Evolutionary conservation across 129 eudicot genomes (phyloP).

Genomic region (Solidago caesia): DNA sequence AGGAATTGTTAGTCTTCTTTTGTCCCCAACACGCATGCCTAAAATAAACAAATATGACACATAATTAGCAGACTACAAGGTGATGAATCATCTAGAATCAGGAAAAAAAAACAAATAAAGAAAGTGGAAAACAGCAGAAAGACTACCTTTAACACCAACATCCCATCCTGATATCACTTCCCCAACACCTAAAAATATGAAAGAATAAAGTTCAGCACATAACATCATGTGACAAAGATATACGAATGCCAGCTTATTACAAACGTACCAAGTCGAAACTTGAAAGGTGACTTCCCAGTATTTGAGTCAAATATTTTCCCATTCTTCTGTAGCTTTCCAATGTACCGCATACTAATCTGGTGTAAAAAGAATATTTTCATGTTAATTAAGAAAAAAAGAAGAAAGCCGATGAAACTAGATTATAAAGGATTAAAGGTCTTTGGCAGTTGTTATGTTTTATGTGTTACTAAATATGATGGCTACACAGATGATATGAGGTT

Average conservation of each 20-base stretch:
- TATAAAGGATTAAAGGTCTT: too few species aligned
- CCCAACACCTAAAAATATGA: conserved; percentile 56
- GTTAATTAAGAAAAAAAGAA: neutral
- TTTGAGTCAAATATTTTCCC: conserved; percentile 90
- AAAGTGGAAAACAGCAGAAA: neutral
- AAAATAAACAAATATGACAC: conserved; percentile 9
- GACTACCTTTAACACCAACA: conserved; percentile 86
- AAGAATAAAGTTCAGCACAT: neutral
- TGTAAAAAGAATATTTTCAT: neutral
- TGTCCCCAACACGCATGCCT: conserved; percentile 99
- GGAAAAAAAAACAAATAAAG: too few species aligned
- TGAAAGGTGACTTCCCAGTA: conserved; percentile 72
- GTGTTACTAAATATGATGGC: neutral
- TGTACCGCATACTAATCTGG: conserved; percentile 79
- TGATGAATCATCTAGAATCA: neutral
- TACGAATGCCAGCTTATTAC: neutral
- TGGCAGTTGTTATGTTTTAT: too few species aligned
- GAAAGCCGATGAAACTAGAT: neutral
- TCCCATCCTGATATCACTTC: conserved; percentile 98
- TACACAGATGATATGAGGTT: neutral
- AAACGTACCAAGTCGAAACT: conserved; percentile 74
- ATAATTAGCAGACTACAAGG: neutral
- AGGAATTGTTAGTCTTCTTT: conserved; percentile 91
- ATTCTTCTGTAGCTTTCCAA: conserved; percentile 87
- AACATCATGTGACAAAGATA: neutral